phyloP scores from a whole-genome alignment of 495 filamentous ascomycete genomes.

The Tuber umbilicatum region DNA sequence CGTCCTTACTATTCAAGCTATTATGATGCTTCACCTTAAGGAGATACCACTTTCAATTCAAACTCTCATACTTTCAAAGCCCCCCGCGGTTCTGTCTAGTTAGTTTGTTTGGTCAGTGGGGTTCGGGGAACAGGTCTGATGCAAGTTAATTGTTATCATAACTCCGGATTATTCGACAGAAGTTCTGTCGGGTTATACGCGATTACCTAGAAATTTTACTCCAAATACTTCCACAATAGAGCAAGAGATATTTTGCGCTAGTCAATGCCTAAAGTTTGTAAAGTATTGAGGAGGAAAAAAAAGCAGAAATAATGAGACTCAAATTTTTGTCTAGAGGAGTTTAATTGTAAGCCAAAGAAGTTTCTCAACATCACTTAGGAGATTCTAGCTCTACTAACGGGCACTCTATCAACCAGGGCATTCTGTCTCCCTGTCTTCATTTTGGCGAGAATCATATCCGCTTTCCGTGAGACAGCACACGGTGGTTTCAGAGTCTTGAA shows the following conservation, averaged over 20 bases:
- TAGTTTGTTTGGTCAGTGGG: neutral
- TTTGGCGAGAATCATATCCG: neutral
- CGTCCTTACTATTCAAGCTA: neutral
- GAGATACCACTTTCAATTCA: neutral
- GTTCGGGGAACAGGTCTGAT: neutral
- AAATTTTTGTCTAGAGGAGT: neutral
- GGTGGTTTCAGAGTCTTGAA: neutral
- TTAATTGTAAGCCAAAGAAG: neutral
- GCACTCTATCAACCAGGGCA: neutral
- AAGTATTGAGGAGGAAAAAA: neutral
- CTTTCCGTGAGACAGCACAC: neutral
- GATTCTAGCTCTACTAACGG: neutral
- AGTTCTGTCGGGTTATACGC: neutral
- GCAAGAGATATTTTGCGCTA: neutral
- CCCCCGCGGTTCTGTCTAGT: neutral
- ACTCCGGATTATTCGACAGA: neutral
- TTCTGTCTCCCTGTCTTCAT: neutral
- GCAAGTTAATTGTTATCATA: neutral
- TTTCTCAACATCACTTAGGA: neutral
- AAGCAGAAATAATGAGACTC: neutral
- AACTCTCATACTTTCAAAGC: neutral
- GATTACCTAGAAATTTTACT: neutral
- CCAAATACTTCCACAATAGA: neutral
- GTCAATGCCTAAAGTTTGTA: too few relatives aligned
- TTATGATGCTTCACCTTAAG: neutral